Evolutionary conservation across 1,284 basidiomycete species (phyloP), one percentile per base, ranked within the genome.

Genomic region (Paramarasmius palmivorus): DNA sequence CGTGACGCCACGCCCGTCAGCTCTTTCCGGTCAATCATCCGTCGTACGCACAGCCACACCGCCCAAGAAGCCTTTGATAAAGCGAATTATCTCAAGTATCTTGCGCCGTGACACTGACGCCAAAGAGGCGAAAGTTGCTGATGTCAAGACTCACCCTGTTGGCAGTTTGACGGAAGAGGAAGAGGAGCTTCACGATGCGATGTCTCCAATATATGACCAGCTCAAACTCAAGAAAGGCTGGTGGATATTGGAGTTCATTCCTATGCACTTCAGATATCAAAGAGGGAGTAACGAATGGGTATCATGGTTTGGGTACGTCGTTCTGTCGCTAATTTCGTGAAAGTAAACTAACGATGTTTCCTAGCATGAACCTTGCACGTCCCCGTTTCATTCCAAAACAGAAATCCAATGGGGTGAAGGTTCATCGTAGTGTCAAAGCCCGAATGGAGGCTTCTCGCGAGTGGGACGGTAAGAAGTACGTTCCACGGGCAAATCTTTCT

Each of bases 181-280:
- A 32, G 72, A 77, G 50, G 76, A 80, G 49, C 62, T 73, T 12
- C 59, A 57, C 29, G 80, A 81, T 58, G 71, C 74, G 23, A 53
- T 74, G 42, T 69, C 68, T 40, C 70, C 71, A 3, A 65, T 77
- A 23, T 78, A 76, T 57, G 80, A 81, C 59, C 68, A 79, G 59
- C 70, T 82, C 29, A 52, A 60, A 39, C 46, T 69, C 26, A 54
- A 62, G 35, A 66, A 61, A 54, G 54, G 45, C 29, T 81, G 79
- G 79, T 79, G 77, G 78, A 53, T 74, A 37, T 68, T 81, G 32
- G 78, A 81, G 59, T 20, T 70, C 7, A 37, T 69, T 15, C 71
- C 74, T 15, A 59, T 73, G 51, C 59, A 62, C 52, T 66, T 71
- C 36, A 65, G 67, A 12, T 61, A 64, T 54, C 73, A 74, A 58